phyloP scores from a whole-genome alignment of 306 rosid genomes.

The Prunus fruticosa region DNA sequence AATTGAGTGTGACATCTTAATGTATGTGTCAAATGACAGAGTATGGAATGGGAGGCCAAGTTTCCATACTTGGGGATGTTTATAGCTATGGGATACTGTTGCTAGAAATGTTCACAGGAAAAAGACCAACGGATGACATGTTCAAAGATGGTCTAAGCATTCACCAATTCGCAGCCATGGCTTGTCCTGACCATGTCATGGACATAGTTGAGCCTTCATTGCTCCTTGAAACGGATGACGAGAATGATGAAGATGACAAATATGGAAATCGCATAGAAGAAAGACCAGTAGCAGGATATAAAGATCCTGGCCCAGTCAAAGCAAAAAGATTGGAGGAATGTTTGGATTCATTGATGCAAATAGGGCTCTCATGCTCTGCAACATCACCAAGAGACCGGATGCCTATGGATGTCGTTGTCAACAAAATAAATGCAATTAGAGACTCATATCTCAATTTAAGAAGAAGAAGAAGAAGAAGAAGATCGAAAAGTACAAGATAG shows the following conservation, averaged over 20 bases:
- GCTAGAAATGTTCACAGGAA: constrained; percentile 28
- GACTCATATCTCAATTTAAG: not conserved
- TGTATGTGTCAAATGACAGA: constrained; percentile 4
- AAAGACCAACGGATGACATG: constrained; percentile 19
- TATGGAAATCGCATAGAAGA: not conserved
- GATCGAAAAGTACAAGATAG: not conserved
- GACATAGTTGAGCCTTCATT: constrained; percentile 42
- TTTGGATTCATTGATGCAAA: constrained; percentile 27
- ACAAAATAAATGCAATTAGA: constrained; percentile 28
- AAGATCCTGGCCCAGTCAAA: not conserved
- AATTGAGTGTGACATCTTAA: not conserved
- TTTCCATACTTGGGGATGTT: constrained; percentile 23
- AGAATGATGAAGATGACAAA: not conserved
- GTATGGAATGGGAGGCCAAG: constrained; percentile 26
- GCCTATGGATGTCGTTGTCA: constrained; percentile 23
- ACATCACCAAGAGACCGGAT: constrained; percentile 29
- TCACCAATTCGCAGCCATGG: not conserved
- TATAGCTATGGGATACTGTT: constrained; percentile 32
- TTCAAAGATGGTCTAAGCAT: constrained; percentile 22
- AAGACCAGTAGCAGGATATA: not conserved
- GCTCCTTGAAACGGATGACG: constrained; percentile 7
- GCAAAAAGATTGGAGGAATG: constrained; percentile 26
- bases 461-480: not conserved
- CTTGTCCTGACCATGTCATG: constrained; percentile 19
- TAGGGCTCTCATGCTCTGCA: constrained; percentile 45